A percentile compares a stretch with the other conserved stretches of the same genome.
Conservation (phyloP, 495 filamentous ascomycete species). For the Lentithecium fluviatile region DNA sequence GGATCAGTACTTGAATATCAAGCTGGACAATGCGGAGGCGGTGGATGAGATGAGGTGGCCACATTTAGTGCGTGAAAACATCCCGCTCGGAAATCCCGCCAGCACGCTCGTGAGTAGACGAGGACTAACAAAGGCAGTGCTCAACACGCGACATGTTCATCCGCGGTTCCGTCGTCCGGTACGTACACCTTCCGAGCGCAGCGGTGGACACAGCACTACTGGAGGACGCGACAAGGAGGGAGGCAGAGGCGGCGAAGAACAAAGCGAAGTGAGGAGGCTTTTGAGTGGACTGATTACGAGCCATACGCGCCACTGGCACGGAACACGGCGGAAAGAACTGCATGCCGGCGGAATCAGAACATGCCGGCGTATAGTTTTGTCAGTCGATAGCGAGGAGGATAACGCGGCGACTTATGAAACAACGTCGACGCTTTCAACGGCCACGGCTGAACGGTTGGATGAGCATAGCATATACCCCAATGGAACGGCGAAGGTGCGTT, state of each 20-base stretch:
- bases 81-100: too few relatives aligned
- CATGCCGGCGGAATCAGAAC: too few relatives aligned
- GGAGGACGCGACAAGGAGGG: slow-evolving; percentile 94
- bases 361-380: too few relatives aligned
- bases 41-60: slow-evolving; percentile 90
- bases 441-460: too few relatives aligned
- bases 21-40: slow-evolving; percentile 90
- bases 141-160: slow-evolving; percentile 99
- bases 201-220: slow-evolving; percentile 87
- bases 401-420: too few relatives aligned
- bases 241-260: slow-evolving; percentile 27
- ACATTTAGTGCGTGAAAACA: slow-evolving; percentile 63
- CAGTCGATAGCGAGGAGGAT: too few relatives aligned
- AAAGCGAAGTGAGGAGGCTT: slow-evolving; percentile 25
- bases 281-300: not conserved
- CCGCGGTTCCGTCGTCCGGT: slow-evolving; percentile 90
- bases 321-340: too few relatives aligned
- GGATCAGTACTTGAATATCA: slow-evolving; percentile 98
- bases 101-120: too few relatives aligned
- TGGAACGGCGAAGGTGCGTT: too few relatives aligned
- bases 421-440: too few relatives aligned
- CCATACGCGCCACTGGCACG: too few relatives aligned
- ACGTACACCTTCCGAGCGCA: slow-evolving; percentile 84
- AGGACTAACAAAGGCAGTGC: slow-evolving; percentile 46
- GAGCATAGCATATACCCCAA: too few relatives aligned